Base-by-base conservation (phyloP, 106 monocot genomes). In the Triglochin maritima region DNA sequence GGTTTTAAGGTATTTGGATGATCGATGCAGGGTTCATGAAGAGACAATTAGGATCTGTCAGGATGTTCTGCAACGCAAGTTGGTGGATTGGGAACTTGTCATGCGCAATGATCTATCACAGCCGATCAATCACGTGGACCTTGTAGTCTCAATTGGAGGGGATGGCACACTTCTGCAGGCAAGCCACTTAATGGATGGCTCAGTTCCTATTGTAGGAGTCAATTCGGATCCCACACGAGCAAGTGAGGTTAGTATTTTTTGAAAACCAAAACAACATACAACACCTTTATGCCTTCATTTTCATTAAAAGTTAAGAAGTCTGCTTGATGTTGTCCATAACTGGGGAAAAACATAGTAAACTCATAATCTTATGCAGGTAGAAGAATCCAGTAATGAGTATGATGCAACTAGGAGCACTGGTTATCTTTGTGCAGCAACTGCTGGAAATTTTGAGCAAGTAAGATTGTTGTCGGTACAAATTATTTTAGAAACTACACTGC, bases 381-480 rank as follows among this genome's bases (percentile, higher is more conserved):
- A 86, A 50, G 63, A 82, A 60, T 73, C 77, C 49, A 77, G 66
- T 72, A 48, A 86, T 63, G 88, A 96, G 59, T 96, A 84, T 71
- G 91, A 91, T 81, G 91, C 90, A 53, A 88, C 78, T 46, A 88
- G 91, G 69, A 96, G 90, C 80, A 96, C 88, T 9, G 91, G 83
- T 6, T 91, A 96, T 81, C 84, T 96, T 9, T 96, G 96, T 84
- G 96, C 91, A 57, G 87, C 91, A 16, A 86, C 85, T 16, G 69
- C 56, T 49, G 75, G 10, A 60, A 96, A 86, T 72, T 96, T 96
- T 79, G 91, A 91, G 72, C 79, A 86, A 74, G 96, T 91, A 69
- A 71, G n/a, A 29, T 46, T 65, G 5, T 10, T 17, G 29, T 53
- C 15, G 3, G 17, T 7, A 53, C 8, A 13, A 43, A 7, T 67